These are phyloP conservation scores for Pezicula neosporulosa DNA, from an alignment of 2,329 filamentous ascomycete species.

Conservation along the genomic window DNA sequence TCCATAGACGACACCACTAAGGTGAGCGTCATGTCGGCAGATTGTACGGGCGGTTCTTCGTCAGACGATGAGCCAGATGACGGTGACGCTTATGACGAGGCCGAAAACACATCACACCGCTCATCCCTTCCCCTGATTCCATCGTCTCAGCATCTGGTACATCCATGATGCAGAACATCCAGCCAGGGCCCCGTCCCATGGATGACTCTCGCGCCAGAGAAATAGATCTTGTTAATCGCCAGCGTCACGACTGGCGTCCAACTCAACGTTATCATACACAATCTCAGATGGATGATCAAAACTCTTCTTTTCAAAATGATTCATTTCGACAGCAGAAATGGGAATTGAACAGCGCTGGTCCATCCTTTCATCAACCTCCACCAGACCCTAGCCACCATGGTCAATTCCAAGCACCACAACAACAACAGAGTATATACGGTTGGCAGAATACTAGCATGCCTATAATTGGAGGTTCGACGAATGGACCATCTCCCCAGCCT, in stretches of 20 bases:
- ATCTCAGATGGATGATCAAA: neutral
- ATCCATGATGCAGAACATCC: neutral
- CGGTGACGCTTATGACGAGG: neutral
- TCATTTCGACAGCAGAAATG: neutral
- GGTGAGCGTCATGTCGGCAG: neutral
- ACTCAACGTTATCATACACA: neutral
- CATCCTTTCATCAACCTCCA: slow-evolving; percentile 7
- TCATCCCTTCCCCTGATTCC: neutral
- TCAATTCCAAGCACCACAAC: slow-evolving; percentile 4
- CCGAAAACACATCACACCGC: neutral
- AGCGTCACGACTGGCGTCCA: neutral
- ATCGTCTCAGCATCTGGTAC: neutral
- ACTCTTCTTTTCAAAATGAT: neutral
- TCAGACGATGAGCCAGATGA: slow-evolving; percentile 9
- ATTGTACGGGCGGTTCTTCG: neutral
- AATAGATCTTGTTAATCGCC: neutral
- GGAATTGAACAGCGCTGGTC: slow-evolving; percentile 1
- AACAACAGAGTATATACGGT: slow-evolving; percentile 14
- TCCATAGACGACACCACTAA: slow-evolving; percentile 4
- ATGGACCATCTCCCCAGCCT: slow-evolving; percentile 5
- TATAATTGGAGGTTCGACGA: neutral
- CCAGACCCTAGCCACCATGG: slow-evolving; percentile 2
- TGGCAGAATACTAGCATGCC: slow-evolving; percentile 12
- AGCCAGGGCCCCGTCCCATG: neutral
- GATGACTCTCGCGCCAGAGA: neutral